A percentile compares a stretch with the other conserved stretches of the same genome.
These are phyloP conservation scores for Coniosporium apollinis DNA, from an alignment of 495 filamentous ascomycete species.

Conservation along the genomic window DNA sequence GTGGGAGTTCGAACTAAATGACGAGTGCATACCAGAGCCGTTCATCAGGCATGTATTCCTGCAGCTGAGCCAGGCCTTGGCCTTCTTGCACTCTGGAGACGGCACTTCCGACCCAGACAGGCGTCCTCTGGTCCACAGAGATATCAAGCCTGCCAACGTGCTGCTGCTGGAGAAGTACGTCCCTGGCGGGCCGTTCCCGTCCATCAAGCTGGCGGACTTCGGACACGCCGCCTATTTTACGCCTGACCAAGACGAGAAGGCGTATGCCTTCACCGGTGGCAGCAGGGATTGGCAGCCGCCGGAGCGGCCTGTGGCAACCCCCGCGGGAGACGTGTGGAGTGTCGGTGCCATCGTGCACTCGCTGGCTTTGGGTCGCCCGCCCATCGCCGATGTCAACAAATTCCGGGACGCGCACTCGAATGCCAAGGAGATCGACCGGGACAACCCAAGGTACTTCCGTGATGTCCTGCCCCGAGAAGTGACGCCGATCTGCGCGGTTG, in stretches of 20 bases:
- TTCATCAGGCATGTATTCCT: background rate
- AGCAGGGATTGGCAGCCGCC: background rate
- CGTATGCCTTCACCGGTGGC: background rate
- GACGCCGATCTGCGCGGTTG: too few relatives aligned
- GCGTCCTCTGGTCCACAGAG: background rate
- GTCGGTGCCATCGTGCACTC: background rate
- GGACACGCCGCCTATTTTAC: background rate
- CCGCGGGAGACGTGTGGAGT: background rate
- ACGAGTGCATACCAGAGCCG: background rate
- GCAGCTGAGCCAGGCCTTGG: background rate
- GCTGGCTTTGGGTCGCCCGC: too few relatives aligned
- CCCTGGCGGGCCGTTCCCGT: background rate
- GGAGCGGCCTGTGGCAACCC: background rate
- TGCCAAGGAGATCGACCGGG: too few relatives aligned
- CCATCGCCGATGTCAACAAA: too few relatives aligned
- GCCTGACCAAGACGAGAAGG: background rate
- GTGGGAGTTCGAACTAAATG: background rate
- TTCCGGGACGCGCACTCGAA: too few relatives aligned
- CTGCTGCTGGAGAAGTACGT: background rate
- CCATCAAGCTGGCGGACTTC: background rate
- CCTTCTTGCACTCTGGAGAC: background rate
- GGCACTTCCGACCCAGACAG: background rate
- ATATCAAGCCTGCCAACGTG: background rate
- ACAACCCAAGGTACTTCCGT: too few relatives aligned
- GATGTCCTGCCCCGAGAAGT: too few relatives aligned